Evolutionary conservation across 2,329 filamentous ascomycete genomes (phyloP).

Genomic region (Periglandula ipomoeae): DNA sequence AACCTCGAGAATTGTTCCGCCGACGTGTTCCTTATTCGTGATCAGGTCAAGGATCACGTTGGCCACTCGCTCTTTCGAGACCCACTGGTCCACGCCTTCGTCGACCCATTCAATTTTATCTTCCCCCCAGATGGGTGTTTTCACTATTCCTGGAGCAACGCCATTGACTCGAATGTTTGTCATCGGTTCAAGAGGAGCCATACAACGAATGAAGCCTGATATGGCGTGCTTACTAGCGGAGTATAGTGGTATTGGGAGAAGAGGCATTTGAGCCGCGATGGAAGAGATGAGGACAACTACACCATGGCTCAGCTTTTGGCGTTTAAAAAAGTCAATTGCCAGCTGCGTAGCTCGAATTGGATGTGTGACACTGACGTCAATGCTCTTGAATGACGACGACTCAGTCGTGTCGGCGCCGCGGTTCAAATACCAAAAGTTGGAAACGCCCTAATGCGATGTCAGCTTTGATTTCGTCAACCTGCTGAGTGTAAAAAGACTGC

Average conservation of each 20-base stretch:
- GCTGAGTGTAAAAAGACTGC: neutral
- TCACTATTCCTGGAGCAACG: constrained; percentile 34
- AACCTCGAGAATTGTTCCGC: constrained; percentile 12
- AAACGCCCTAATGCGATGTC: constrained; percentile 3
- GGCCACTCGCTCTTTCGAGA: constrained; percentile 26
- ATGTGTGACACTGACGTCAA: constrained; percentile 23
- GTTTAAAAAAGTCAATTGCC: constrained; percentile 19
- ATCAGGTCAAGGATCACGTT: constrained; percentile 25
- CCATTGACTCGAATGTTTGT: constrained; percentile 30
- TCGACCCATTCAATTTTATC: constrained; percentile 29
- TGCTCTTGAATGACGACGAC: constrained; percentile 3
- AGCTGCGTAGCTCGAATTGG: constrained; percentile 22
- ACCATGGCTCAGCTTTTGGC: constrained; percentile 11
- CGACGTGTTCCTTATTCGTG: constrained; percentile 18
- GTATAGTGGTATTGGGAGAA: constrained; percentile 19
- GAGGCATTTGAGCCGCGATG: constrained; percentile 17
- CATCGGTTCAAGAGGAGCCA: constrained; percentile 24
- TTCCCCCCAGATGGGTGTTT: constrained; percentile 37
- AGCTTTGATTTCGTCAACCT: neutral
- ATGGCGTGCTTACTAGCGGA: constrained; percentile 23
- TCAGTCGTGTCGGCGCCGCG: constrained; percentile 4
- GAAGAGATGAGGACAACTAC: constrained; percentile 18
- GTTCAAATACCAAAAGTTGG: constrained; percentile 3
- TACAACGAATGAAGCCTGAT: constrained; percentile 29
- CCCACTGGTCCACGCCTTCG: constrained; percentile 20